Evolutionary conservation across 805 yeast genomes (phyloP).

Genomic region (Yarrowia deformans): DNA sequence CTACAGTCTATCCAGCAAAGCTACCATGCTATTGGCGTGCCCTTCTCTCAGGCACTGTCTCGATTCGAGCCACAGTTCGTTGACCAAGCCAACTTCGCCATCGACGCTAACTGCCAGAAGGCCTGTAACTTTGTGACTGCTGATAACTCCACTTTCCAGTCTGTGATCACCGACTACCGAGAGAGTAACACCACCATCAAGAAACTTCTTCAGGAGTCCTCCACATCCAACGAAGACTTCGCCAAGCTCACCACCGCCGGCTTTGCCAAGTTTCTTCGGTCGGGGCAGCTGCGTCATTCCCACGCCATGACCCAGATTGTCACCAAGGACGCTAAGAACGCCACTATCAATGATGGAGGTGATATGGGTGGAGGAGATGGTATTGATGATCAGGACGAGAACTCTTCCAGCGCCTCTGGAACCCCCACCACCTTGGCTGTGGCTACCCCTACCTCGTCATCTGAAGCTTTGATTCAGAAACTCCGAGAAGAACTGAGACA

Average conservation of each 20-base stretch:
- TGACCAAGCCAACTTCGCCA: conserved; percentile 5
- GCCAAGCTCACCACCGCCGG: conserved; percentile 18
- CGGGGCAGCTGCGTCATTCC: conserved; percentile 6
- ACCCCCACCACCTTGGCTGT: conserved; percentile 2
- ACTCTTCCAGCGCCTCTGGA: neutral
- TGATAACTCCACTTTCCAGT: conserved; percentile 18
- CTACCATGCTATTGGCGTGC: conserved; percentile 23
- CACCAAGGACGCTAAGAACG: conserved; percentile 12
- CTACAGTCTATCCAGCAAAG: conserved; percentile 18
- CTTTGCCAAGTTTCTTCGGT: conserved; percentile 14
- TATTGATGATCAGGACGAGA: neutral
- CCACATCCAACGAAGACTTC: conserved; percentile 14
- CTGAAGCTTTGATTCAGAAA: conserved; percentile 1
- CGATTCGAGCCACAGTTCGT: conserved; percentile 21
- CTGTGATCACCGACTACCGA: conserved; percentile 14
- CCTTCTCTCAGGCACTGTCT: conserved; percentile 17
- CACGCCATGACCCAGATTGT: conserved; percentile 28
- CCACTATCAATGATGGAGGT: conserved; percentile 11
- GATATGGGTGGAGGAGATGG: conserved; percentile 32
- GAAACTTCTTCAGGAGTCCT: neutral
- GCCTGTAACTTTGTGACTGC: conserved; percentile 14
- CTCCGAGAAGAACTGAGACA: conserved; percentile 16
- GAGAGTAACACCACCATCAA: conserved; percentile 19
- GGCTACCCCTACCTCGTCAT: conserved; percentile 4
- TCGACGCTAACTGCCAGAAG: conserved; percentile 16